phyloP scores from a whole-genome alignment of 108 stramenopile species.

The Pseudonitzschia multistriata region DNA sequence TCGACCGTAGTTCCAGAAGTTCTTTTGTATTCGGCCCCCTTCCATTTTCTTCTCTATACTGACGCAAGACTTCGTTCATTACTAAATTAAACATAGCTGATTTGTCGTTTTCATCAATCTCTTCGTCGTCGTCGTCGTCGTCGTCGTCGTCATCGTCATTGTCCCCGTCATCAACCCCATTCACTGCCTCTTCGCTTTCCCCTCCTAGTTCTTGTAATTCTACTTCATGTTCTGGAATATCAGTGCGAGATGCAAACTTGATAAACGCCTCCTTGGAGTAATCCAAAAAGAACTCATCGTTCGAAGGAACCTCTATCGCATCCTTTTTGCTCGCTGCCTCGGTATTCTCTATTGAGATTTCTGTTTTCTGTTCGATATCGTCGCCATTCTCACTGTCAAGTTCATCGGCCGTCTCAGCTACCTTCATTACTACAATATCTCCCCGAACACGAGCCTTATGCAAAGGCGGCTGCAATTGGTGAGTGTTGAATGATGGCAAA shows the following conservation, averaged over 20 bases:
- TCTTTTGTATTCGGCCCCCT: constrained; percentile 79
- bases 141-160: constrained; percentile 36
- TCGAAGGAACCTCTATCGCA: constrained; percentile 35
- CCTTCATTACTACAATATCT: constrained; percentile 79
- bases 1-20: constrained; percentile 68
- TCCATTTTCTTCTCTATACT: constrained; percentile 82
- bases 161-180: not conserved
- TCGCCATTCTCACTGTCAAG: constrained; percentile 44
- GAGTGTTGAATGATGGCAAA: constrained; percentile 60
- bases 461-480: constrained; percentile 80
- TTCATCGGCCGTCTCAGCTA: constrained; percentile 63
- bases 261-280: constrained; percentile 76
- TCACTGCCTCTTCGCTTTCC: constrained; percentile 26
- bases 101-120: constrained; percentile 60
- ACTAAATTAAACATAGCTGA: constrained; percentile 84
- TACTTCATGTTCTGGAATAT: constrained; percentile 41
- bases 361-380: constrained; percentile 12
- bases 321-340: not conserved
- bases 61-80: constrained; percentile 65
- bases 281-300: constrained; percentile 86
- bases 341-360: not conserved
- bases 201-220: constrained; percentile 31
- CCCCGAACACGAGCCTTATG: constrained; percentile 58
- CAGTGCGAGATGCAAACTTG: constrained; percentile 77
- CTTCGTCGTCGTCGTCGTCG: constrained; percentile 34